These are phyloP conservation scores for Nannochloropsis oceanica DNA, from an alignment of 108 stramenopile species.

Conservation along the genomic window DNA sequence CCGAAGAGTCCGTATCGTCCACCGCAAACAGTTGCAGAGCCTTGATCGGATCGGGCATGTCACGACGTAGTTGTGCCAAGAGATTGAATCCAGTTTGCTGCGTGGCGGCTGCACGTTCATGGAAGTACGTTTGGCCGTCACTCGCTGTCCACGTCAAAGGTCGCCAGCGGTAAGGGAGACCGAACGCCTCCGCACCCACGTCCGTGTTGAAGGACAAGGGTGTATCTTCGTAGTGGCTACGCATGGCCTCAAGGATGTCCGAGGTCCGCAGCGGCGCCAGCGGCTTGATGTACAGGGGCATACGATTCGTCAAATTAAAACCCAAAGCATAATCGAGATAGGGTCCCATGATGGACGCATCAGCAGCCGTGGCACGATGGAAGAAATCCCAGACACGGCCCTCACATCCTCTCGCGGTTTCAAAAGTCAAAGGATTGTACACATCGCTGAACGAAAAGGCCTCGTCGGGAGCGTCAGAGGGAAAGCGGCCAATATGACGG, in stretches of 20 bases:
- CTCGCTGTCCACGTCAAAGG: conserved; percentile 41
- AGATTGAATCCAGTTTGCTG: conserved; percentile 53
- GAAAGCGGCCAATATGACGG: conserved; percentile 45
- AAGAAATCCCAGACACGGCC: conserved; percentile 54
- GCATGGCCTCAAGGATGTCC: conserved; percentile 47
- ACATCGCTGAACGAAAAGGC: conserved; percentile 49
- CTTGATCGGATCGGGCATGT: conserved; percentile 41
- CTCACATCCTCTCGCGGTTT: conserved; percentile 46
- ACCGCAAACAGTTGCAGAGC: conserved; percentile 46
- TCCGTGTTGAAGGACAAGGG: conserved; percentile 41
- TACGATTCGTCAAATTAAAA: conserved; percentile 39
- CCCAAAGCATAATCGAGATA: conserved; percentile 49
- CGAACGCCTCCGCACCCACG: conserved; percentile 41
- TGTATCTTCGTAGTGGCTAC: conserved; percentile 51
- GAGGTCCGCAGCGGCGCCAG: conserved; percentile 30
- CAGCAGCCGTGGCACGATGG: conserved; percentile 1
- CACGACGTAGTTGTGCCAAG: conserved; percentile 44
- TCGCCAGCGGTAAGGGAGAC: conserved; percentile 42
- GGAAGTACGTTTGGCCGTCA: conserved; percentile 39
- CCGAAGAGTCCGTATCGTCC: conserved; percentile 41
- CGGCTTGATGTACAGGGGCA: conserved; percentile 53
- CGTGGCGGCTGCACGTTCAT: conserved; percentile 49
- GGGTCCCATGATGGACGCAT: conserved; percentile 16
- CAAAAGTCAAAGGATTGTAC: conserved; percentile 47
- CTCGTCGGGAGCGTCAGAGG: background rate